Evolutionary conservation across 2,329 filamentous ascomycete genomes (phyloP).

Genomic region (Xylaria sp.): DNA sequence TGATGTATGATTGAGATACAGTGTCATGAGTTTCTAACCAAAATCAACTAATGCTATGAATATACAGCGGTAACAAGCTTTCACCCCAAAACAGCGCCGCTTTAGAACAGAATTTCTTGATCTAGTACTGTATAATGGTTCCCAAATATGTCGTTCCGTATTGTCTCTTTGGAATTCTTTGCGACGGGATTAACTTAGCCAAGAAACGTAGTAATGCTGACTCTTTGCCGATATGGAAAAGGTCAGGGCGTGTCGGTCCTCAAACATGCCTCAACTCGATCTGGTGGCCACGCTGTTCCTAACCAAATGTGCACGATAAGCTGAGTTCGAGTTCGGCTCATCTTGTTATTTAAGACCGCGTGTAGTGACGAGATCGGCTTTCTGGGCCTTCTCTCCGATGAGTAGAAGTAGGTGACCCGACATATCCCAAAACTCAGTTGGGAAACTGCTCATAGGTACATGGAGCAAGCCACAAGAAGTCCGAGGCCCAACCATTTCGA

Average conservation of each 20-base stretch:
- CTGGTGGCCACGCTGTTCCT: neutral
- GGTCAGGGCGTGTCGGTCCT: neutral
- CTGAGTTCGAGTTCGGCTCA: neutral
- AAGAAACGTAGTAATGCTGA: neutral
- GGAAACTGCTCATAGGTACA: slow-evolving; percentile 27
- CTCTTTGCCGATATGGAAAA: neutral
- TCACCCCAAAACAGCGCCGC: neutral
- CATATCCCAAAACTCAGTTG: slow-evolving; percentile 35
- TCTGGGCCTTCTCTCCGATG: neutral
- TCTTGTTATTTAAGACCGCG: neutral
- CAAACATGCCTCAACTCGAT: neutral
- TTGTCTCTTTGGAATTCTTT: neutral
- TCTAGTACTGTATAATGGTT: slow-evolving; percentile 17
- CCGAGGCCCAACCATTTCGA: slow-evolving; percentile 1
- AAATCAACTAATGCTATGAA: slow-evolving; percentile 13
- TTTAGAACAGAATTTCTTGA: neutral
- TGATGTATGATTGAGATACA: neutral
- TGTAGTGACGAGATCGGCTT: neutral
- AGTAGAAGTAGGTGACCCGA: slow-evolving; percentile 29
- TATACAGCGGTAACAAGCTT: slow-evolving; percentile 5
- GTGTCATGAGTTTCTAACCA: neutral
- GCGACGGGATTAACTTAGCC: neutral
- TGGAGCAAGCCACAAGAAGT: neutral
- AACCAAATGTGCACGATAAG: neutral
- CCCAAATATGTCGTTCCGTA: slow-evolving; percentile 7